A percentile compares a stretch with the other conserved stretches of the same genome.
Evolutionary conservation across 179 eudicot genomes (phyloP).

Genomic region (Drosera spatulata): DNA sequence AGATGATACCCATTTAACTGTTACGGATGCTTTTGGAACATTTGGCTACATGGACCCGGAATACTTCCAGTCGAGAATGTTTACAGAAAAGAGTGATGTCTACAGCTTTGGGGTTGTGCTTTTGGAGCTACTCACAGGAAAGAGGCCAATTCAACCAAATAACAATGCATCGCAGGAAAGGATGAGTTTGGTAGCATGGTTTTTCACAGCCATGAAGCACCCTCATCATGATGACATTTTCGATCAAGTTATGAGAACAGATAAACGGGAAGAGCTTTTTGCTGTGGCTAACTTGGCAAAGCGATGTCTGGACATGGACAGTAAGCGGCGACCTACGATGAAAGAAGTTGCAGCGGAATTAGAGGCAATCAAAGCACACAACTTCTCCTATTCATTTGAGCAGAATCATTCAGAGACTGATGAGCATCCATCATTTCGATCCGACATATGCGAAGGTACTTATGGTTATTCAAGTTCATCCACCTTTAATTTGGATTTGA

Average conservation of each 20-base stretch:
- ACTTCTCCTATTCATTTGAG: too few species aligned
- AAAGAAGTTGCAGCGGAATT: conserved; percentile 22
- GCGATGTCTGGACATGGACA: conserved; percentile 24
- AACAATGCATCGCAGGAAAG: conserved; percentile 10
- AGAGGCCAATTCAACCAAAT: conserved; percentile 27
- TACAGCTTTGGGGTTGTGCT: conserved; percentile 54
- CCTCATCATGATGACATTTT: conserved; percentile 18
- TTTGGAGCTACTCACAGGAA: conserved; percentile 37
- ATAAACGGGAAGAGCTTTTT: conserved; percentile 14
- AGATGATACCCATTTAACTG: conserved; percentile 31
- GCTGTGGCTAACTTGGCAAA: conserved; percentile 22
- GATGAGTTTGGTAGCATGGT: conserved; percentile 22
- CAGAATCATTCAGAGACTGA: too few species aligned
- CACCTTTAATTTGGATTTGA: too few species aligned
- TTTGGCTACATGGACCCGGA: conserved; percentile 31
- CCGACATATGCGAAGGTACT: too few species aligned
- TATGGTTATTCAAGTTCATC: too few species aligned
- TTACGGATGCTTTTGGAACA: conserved; percentile 27
- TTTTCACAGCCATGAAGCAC: conserved; percentile 17
- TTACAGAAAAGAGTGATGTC: conserved; percentile 36
- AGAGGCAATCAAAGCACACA: too few species aligned
- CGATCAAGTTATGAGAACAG: conserved; percentile 22
- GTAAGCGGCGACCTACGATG: conserved; percentile 35
- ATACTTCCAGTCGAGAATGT: conserved; percentile 25
- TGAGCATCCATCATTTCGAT: too few species aligned